These are phyloP conservation scores for Spathaspora jeffriesii DNA, from an alignment of 1,139 yeast genomes.

Conservation along the genomic window DNA sequence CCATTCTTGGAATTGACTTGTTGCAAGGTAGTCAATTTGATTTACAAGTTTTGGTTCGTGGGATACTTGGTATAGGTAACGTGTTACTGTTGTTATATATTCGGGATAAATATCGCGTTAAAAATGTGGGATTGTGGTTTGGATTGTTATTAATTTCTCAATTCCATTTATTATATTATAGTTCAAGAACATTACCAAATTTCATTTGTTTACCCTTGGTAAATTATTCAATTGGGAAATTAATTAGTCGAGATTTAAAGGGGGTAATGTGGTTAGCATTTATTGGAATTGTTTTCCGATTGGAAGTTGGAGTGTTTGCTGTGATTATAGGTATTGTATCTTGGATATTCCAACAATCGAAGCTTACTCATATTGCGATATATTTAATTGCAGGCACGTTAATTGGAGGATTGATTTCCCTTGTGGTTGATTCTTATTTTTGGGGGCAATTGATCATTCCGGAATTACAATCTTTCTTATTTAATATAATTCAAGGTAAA, in stretches of 20 bases:
- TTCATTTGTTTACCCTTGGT: constrained; percentile 81
- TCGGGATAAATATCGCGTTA: constrained; percentile 16
- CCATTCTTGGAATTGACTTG: constrained; percentile 17
- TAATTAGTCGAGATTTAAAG: constrained; percentile 50
- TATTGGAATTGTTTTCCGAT: constrained; percentile 67
- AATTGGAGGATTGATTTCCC: constrained; percentile 52
- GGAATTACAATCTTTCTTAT: constrained; percentile 70
- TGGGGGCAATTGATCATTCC: constrained; percentile 69
- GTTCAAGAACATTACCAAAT: constrained; percentile 84
- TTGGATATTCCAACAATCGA: constrained; percentile 42
- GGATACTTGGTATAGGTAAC: constrained; percentile 55
- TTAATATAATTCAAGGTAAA: constrained; percentile 73
- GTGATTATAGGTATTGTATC: constrained; percentile 45
- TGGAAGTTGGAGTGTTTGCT: constrained; percentile 69
- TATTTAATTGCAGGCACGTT: constrained; percentile 52
- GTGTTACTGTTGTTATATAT: constrained; percentile 26
- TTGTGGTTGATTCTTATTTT: constrained; percentile 69
- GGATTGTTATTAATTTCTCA: constrained; percentile 59
- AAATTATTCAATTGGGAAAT: constrained; percentile 51
- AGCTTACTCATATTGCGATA: constrained; percentile 33
- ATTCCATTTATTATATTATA: constrained; percentile 78
- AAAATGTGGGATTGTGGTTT: constrained; percentile 54
- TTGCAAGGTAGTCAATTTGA: constrained; percentile 28
- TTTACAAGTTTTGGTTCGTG: constrained; percentile 53
- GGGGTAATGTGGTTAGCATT: constrained; percentile 65